Evolutionary conservation across 2,329 filamentous ascomycete genomes (phyloP), one percentile per base, ranked within the genome.

Genomic region (Orbilia quercus): DNA sequence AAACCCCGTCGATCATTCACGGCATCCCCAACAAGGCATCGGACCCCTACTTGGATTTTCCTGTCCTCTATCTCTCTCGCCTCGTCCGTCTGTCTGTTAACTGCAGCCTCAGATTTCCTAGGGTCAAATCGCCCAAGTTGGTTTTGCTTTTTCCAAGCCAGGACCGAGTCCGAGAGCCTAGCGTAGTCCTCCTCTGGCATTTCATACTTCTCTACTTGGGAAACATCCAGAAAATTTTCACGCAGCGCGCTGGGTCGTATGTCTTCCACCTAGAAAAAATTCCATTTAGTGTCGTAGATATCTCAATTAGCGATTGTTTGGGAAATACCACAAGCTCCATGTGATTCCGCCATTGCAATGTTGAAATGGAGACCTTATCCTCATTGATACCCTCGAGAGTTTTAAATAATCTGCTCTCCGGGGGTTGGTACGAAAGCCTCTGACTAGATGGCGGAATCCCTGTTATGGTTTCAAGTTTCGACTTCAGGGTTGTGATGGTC

Each of bases 61-160:
- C 89, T 87, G 63, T 86, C 85, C 75, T 85, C 83, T 75, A 96
- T 84, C 79, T 96, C 91, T 64, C 86, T 86, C 76, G 88, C 84
- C 44, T 89, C 85, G 40, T 89, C 88, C 14, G 86, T 85, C 66
- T 90, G 83, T 80, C 91, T 91, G 75, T 91, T 86, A 79, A 91
- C 85, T 79, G 92, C 89, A 20, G 90, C 86, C 72, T 84, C 87
- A 16, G 90, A 88, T 6, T 92, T 91, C 77, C 89, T 85, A 11
- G 95, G 95, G 79, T 98, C 92, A 82, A 99, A 99, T 36, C 95
- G 91, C 55, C 95, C 95, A n/a, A 98, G 87, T 80, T 96, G 93
- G 81, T 96, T 89, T n/a, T 88, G 84, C 82, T 91, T 94, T 82
- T 99, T 99, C 92, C 92, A 98, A 4, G 93, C 91, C 22, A 97